A percentile compares a stretch with the other conserved stretches of the same genome.
These are phyloP conservation scores for Plectosphaerella cucumerina DNA, from an alignment of 2,329 filamentous ascomycete species.

Conservation along the genomic window DNA sequence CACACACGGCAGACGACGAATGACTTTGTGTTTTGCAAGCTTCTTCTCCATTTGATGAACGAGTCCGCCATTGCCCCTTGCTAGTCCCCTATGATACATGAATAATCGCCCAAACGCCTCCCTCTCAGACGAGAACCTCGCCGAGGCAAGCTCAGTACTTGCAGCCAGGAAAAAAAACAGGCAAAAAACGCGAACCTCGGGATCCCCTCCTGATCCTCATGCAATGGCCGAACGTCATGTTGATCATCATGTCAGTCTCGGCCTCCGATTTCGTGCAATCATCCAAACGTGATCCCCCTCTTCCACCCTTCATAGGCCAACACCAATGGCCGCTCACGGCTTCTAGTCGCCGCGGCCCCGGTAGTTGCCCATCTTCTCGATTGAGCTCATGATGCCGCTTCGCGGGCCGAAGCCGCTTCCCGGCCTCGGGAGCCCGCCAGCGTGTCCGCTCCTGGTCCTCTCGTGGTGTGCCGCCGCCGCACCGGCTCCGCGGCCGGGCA, in stretches of 20 bases:
- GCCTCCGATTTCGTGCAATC: not conserved
- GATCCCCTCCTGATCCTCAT: too few relatives aligned
- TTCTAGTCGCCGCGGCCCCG: slow-evolving; percentile 32
- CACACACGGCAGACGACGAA: too few relatives aligned
- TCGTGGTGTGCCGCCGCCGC: slow-evolving; percentile 39
- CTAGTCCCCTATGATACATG: too few relatives aligned
- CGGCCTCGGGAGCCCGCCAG: slow-evolving; percentile 41
- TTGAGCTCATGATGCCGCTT: slow-evolving; percentile 77
- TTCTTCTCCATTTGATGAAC: too few relatives aligned
- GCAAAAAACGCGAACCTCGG: not conserved
- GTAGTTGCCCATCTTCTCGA: slow-evolving; percentile 79
- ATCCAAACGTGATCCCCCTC: slow-evolving; percentile 1
- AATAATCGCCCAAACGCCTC: too few relatives aligned
- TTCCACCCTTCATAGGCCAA: not conserved
- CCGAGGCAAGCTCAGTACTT: not conserved
- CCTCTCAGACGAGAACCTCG: not conserved
- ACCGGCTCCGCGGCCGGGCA: slow-evolving; percentile 40
- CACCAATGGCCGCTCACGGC: not conserved
- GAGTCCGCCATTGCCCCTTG: too few relatives aligned
- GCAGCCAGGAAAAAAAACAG: not conserved
- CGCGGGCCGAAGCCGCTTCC: slow-evolving; percentile 44
- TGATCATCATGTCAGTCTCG: not conserved
- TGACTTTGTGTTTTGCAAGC: too few relatives aligned
- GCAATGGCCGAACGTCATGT: not conserved
- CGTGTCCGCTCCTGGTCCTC: slow-evolving; percentile 32